Percentiles rank a stretch among this genome's conserved stretches.
phyloP scores from a whole-genome alignment of 495 filamentous ascomycete species.

The Arthonia radiata region DNA sequence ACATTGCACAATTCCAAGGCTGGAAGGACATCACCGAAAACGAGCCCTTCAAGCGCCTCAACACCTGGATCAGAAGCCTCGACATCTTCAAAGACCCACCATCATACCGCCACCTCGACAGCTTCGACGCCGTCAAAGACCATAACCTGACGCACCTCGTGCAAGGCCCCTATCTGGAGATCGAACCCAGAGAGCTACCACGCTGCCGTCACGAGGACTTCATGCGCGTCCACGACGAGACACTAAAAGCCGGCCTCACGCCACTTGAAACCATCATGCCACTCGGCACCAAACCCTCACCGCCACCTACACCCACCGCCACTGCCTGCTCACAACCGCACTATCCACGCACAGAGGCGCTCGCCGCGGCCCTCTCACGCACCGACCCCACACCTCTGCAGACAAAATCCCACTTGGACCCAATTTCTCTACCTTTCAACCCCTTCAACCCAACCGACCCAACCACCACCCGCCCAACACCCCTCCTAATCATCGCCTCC shows the following conservation, averaged over 20 bases:
- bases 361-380: no score
- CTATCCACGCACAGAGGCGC: no score
- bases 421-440: slow-evolving; percentile 2
- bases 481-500: slow-evolving; percentile 20
- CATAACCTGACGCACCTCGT: slow-evolving; percentile 12
- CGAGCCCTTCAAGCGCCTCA: slow-evolving; percentile 10
- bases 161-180: slow-evolving; percentile 11
- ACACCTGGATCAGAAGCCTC: slow-evolving; percentile 10
- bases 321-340: no score
- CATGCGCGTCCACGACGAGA: no score
- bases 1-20: slow-evolving; percentile 6
- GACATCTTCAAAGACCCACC: slow-evolving; percentile 11
- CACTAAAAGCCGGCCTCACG: no score
- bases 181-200: slow-evolving; percentile 9
- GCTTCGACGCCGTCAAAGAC: slow-evolving; percentile 9
- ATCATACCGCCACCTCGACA: slow-evolving; percentile 8
- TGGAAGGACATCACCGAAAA: slow-evolving; percentile 11
- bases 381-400: no score
- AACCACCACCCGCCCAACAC: slow-evolving; percentile 2
- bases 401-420: neutral
- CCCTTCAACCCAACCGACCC: slow-evolving; percentile 3
- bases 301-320: slow-evolving; percentile 5
- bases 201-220: no score
- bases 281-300: no score
- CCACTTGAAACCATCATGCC: no score